These are phyloP conservation scores for Botrytis sinoallii DNA, from an alignment of 2,329 filamentous ascomycete species.

Conservation along the genomic window DNA sequence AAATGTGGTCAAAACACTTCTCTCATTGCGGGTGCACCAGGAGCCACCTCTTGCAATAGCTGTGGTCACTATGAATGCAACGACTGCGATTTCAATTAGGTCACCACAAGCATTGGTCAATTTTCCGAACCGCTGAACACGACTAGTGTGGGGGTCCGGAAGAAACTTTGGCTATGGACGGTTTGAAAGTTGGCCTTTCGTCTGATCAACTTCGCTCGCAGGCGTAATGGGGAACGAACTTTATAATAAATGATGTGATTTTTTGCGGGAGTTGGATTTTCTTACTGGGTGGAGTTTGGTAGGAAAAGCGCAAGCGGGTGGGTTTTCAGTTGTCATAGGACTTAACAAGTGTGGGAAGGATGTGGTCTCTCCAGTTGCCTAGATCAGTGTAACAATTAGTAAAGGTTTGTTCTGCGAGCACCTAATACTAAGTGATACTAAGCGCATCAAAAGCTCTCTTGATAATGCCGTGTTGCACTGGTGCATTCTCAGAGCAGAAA, in stretches of 20 bases:
- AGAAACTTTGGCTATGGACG: not conserved
- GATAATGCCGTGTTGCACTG: not conserved
- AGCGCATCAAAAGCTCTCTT: not conserved
- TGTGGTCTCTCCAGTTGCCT: not conserved
- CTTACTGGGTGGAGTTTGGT: not conserved
- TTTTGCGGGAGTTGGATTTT: not conserved
- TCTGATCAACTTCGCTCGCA: not conserved
- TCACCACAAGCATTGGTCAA: not conserved
- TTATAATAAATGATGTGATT: not conserved
- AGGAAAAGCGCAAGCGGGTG: not conserved
- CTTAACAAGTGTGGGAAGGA: not conserved
- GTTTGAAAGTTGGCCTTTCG: not conserved
- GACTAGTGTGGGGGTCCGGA: not conserved
- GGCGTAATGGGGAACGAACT: not conserved
- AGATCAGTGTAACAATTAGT: not conserved
- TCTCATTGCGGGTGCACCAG: not conserved
- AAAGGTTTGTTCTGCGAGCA: not conserved
- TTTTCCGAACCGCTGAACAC: too few species aligned
- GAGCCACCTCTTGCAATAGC: not conserved
- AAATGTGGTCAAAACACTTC: not conserved
- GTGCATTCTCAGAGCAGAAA: not conserved
- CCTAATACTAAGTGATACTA: not conserved
- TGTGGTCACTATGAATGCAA: conserved; percentile 20
- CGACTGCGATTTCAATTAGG: conserved; percentile 12
- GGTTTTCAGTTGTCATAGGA: not conserved